Evolutionary conservation across 352 stramenopile species (phyloP).

Genomic region (Phytophthora palmivora): DNA sequence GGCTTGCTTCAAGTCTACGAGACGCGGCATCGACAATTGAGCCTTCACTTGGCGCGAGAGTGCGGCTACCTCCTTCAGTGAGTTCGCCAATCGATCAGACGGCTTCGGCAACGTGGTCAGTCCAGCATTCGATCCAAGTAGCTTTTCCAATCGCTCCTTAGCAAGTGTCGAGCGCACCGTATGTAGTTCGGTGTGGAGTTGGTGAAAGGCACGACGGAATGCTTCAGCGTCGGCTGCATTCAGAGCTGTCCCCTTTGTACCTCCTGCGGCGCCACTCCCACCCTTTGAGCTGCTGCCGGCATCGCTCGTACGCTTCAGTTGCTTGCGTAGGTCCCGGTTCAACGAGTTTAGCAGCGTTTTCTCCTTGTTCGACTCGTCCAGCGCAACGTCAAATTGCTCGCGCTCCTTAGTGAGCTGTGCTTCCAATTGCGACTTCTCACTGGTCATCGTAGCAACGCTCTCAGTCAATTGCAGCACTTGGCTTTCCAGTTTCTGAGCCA

Average conservation of each 20-base stretch:
- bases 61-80: slow-evolving; percentile 52
- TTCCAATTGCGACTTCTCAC: slow-evolving; percentile 61
- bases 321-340: slow-evolving; percentile 83
- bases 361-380: slow-evolving; percentile 88
- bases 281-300: slow-evolving; percentile 35
- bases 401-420: slow-evolving; percentile 69
- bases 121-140: slow-evolving; percentile 43
- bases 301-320: slow-evolving; percentile 76
- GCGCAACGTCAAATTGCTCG: slow-evolving; percentile 73
- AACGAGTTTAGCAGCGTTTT: slow-evolving; percentile 70
- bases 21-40: slow-evolving; percentile 68
- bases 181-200: slow-evolving; percentile 63
- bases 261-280: slow-evolving; percentile 20
- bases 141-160: slow-evolving; percentile 63
- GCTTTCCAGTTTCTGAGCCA: slow-evolving; percentile 82
- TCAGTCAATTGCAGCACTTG: slow-evolving; percentile 71
- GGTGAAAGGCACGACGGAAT: slow-evolving; percentile 63
- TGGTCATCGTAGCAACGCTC: slow-evolving; percentile 30
- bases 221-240: slow-evolving; percentile 58
- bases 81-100: slow-evolving; percentile 44
- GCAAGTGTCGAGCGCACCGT: slow-evolving; percentile 56
- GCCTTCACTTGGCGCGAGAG: slow-evolving; percentile 64
- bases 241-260: slow-evolving; percentile 42
- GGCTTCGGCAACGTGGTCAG: slow-evolving; percentile 15
- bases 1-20: slow-evolving; percentile 62